A percentile compares a stretch with the other conserved stretches of the same genome.
phyloP scores from a whole-genome alignment of 202 grass and related monocot species.

The Carex arenaria region DNA sequence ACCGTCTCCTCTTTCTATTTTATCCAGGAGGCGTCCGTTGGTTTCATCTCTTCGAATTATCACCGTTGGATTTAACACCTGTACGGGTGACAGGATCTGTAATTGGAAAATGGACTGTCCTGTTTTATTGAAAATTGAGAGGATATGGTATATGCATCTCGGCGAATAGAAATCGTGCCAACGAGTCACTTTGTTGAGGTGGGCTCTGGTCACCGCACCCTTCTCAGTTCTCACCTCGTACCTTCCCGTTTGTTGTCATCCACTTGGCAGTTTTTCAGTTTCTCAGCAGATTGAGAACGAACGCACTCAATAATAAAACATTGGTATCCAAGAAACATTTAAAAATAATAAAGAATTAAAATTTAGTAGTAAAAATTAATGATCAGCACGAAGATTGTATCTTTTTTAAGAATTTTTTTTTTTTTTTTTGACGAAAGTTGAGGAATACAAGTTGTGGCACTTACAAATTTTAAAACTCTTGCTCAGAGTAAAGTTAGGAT shows the following conservation, averaged over 20 bases:
- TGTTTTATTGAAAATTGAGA: neutral
- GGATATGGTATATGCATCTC: neutral
- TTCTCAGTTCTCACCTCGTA: neutral
- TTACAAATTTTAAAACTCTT: no score
- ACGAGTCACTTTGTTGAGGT: neutral
- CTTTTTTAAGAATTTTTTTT: no score
- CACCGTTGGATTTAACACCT: neutral
- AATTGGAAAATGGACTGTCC: neutral
- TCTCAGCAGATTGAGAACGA: neutral
- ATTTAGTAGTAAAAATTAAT: no score
- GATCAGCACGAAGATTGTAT: no score
- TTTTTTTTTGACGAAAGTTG: no score
- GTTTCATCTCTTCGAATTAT: no score
- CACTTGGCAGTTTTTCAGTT: neutral
- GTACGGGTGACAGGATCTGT: neutral
- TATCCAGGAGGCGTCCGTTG: neutral
- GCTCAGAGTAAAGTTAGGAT: no score
- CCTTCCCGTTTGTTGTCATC: neutral
- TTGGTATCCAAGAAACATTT: no score
- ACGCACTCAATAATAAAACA: neutral
- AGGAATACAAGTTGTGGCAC: no score
- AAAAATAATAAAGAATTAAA: neutral
- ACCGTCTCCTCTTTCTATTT: neutral
- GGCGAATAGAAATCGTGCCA: constrained; percentile 18
- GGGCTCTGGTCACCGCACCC: neutral